Evolutionary conservation across 2,329 filamentous ascomycete genomes (phyloP), one percentile per base, ranked within the genome.

Genomic region (Alternaria sp.): DNA sequence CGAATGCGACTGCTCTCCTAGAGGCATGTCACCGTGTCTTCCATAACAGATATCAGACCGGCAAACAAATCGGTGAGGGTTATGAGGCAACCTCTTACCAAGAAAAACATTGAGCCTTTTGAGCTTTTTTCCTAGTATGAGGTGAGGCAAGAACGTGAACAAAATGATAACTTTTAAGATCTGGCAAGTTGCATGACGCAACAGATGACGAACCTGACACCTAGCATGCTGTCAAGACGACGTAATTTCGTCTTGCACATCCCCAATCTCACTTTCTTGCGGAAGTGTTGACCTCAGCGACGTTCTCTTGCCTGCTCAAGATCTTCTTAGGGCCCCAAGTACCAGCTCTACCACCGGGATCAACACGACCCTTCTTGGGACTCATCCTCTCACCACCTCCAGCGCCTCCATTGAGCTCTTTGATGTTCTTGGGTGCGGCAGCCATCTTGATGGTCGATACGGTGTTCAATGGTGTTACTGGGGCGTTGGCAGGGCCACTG

Each of bases 251-350:
- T 51, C 18, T 12, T n/a, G 20, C 5, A 55, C n/a, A 4, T 18
- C 12, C 21, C 14, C 21, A 46, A 14, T 28, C 23, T 63, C 37
- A 63, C 26, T 55, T 46, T 37, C 51, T 56, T 9, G 21, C 4
- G 6, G 20, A 18, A 15, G n/a, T 18, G 21, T 26, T 61, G 12
- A 28, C 21, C 10, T 43, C 18, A 4, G 18, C 26, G 25, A 43
- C 58, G 15, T 61, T 63, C 61, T 73, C 70, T 54, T 72, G 69
- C 63, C 68, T 65, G 25, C 61, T 73, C 41, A 74, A 60, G 44
- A 73, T 73, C 67, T 69, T 73, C 68, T 69, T 75, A 10, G 71
- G 71, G 9, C 70, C 71, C 72, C 72, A 75, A n/a, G 37, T 33
- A 4, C 72, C 72, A n/a, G 71, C 72, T 49, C 72, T 58, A 33